Percentiles rank a stretch among this genome's conserved stretches.
Evolutionary conservation across 768 basidiomycete species (phyloP).

Genomic region (Hygrophoropsis aurantiaca): DNA sequence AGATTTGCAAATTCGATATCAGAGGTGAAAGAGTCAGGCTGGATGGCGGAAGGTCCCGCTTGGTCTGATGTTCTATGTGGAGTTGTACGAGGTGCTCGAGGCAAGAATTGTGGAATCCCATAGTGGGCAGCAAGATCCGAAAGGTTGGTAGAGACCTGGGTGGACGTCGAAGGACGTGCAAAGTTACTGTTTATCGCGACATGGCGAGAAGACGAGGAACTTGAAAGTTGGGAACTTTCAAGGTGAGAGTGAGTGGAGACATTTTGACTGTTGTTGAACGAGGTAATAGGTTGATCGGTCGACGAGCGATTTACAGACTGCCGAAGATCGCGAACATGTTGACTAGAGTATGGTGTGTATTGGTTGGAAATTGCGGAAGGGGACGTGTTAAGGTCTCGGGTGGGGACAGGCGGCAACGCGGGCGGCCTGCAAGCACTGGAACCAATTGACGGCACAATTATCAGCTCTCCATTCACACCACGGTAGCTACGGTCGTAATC

Average conservation of each 20-base stretch:
- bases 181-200: constrained; percentile 52
- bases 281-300: constrained; percentile 36
- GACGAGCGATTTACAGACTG: constrained; percentile 45
- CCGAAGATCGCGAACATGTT: constrained; percentile 44
- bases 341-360: constrained; percentile 33
- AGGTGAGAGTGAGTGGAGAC: constrained; percentile 35
- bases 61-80: constrained; percentile 39
- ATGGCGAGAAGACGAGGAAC: constrained; percentile 49
- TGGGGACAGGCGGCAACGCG: constrained; percentile 46
- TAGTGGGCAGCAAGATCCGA: constrained; percentile 74
- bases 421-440: constrained; percentile 56
- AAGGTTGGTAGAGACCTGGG: constrained; percentile 60
- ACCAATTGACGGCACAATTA: constrained; percentile 36
- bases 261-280: constrained; percentile 40
- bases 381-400: constrained; percentile 21
- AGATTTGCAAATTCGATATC: constrained; percentile 44
- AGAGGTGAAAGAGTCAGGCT: constrained; percentile 22
- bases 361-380: constrained; percentile 50
- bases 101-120: constrained; percentile 74
- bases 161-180: constrained; percentile 68
- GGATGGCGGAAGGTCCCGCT: constrained; percentile 29
- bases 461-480: constrained; percentile 50
- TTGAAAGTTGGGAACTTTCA: constrained; percentile 60
- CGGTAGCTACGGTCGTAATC: constrained; percentile 22
- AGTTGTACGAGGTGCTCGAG: constrained; percentile 64